Conservation (phyloP, 192 early-diverging fungal species). For the Lunasporangiospora selenospora region DNA sequence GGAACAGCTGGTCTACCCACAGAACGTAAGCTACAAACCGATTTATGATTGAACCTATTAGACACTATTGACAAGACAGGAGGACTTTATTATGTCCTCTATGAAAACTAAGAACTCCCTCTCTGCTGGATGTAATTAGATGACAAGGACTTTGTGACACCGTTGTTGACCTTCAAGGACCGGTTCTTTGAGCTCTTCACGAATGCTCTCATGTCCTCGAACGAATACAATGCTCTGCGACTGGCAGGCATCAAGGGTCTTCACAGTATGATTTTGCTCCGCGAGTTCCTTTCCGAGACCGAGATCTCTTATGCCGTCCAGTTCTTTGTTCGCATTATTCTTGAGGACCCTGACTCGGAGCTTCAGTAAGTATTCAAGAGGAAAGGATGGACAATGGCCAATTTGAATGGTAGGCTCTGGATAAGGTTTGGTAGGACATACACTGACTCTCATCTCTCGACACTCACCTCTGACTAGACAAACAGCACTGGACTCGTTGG, state of each 20-base stretch:
- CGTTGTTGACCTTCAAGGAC: conserved; percentile 76
- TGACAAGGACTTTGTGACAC: conserved; percentile 62
- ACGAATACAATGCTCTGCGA: conserved; percentile 79
- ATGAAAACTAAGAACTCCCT: too few relatives aligned
- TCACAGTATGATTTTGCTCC: conserved; percentile 64
- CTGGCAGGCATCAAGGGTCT: conserved; percentile 78
- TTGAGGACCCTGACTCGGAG: conserved; percentile 57
- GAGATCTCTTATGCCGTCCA: conserved; percentile 64
- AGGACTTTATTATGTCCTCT: too few relatives aligned
- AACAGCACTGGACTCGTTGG: conserved; percentile 57
- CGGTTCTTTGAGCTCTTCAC: conserved; percentile 79
- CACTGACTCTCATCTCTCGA: neutral
- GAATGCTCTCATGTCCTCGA: conserved; percentile 66
- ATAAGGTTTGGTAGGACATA: neutral
- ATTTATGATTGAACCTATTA: too few relatives aligned
- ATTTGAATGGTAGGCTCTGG: too few relatives aligned
- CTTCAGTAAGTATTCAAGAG: conserved; percentile 40
- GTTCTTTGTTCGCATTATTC: conserved; percentile 55
- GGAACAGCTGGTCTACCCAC: conserved; percentile 55
- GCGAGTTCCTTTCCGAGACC: conserved; percentile 59
- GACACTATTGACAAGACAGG: too few relatives aligned
- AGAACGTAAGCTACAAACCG: conserved; percentile 45
- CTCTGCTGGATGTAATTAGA: too few relatives aligned
- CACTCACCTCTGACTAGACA: conserved; percentile 40
- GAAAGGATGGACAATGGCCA: neutral